Percentiles rank a stretch among this genome's conserved stretches.
phyloP scores from a whole-genome alignment of 768 basidiomycete genomes.

The Suillus subluteus region DNA sequence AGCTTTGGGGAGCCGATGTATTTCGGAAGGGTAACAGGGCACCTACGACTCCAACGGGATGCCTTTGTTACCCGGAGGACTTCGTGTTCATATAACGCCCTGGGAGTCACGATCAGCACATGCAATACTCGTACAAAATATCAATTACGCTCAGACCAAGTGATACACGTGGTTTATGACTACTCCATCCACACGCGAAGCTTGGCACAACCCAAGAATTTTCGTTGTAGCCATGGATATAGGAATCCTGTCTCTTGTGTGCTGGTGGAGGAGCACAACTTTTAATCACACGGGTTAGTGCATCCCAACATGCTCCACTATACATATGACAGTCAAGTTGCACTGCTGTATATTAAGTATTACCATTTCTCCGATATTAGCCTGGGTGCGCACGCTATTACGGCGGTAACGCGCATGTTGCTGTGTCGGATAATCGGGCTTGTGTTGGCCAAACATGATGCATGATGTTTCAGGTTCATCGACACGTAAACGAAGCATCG shows the following conservation, averaged over 20 bases:
- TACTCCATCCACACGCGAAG: background rate
- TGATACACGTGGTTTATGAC: background rate
- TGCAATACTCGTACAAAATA: background rate
- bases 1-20: no score
- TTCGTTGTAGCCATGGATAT: background rate
- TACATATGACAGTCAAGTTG: background rate
- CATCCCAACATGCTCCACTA: background rate
- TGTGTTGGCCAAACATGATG: background rate
- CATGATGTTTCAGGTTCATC: background rate
- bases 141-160: background rate
- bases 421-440: background rate
- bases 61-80: background rate
- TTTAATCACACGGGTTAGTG: no score
- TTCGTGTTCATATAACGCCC: background rate
- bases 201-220: background rate
- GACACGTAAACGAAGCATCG: background rate
- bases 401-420: background rate
- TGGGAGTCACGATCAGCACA: background rate
- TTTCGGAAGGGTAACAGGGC: no score
- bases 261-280: background rate
- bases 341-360: background rate
- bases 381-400: background rate
- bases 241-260: background rate
- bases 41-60: no score
- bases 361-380: background rate